These are phyloP conservation scores for Alternaria alternata DNA, from an alignment of 2,329 filamentous ascomycete genomes.

Conservation along the genomic window DNA sequence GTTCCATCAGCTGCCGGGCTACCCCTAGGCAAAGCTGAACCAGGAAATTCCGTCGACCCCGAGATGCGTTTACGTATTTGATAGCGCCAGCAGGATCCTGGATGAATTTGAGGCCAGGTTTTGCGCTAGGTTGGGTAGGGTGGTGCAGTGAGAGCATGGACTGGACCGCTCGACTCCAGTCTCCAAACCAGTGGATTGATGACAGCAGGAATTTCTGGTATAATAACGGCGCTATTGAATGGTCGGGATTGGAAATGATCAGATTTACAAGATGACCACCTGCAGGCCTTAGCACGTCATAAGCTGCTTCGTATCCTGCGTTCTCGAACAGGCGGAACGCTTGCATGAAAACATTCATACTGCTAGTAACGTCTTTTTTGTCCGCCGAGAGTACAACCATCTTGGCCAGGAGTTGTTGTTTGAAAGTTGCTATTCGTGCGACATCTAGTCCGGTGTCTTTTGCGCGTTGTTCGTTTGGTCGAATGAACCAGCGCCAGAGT, in stretches of 20 bases:
- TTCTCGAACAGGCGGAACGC: slow-evolving; percentile 28
- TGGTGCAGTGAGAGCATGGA: slow-evolving; percentile 44
- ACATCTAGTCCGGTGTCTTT: slow-evolving; percentile 28
- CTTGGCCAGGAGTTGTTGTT: slow-evolving; percentile 29
- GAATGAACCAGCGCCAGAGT: slow-evolving; percentile 44
- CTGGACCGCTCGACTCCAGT: slow-evolving; percentile 32
- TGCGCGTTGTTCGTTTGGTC: slow-evolving; percentile 23
- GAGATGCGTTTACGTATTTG: slow-evolving; percentile 13
- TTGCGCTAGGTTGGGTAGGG: slow-evolving; percentile 29
- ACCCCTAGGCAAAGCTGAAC: slow-evolving; percentile 43
- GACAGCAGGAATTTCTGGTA: slow-evolving; percentile 39
- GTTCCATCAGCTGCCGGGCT: slow-evolving; percentile 40
- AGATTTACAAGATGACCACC: slow-evolving; percentile 36
- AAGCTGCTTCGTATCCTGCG: slow-evolving; percentile 16
- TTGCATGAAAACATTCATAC: slow-evolving; percentile 36
- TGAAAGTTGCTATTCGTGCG: slow-evolving; percentile 26
- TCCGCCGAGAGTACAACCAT: slow-evolving; percentile 30
- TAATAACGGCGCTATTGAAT: slow-evolving; percentile 18
- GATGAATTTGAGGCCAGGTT: slow-evolving; percentile 37
- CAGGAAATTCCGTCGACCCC: slow-evolving; percentile 30
- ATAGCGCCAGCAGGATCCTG: slow-evolving; percentile 29
- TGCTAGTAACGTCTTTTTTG: slow-evolving; percentile 22
- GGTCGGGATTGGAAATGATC: slow-evolving; percentile 25
- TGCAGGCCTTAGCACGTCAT: slow-evolving; percentile 28
- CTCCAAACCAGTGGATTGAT: slow-evolving; percentile 31